phyloP scores from a whole-genome alignment of 208 protist genomes.

The Trypanosoma platydactyli region DNA sequence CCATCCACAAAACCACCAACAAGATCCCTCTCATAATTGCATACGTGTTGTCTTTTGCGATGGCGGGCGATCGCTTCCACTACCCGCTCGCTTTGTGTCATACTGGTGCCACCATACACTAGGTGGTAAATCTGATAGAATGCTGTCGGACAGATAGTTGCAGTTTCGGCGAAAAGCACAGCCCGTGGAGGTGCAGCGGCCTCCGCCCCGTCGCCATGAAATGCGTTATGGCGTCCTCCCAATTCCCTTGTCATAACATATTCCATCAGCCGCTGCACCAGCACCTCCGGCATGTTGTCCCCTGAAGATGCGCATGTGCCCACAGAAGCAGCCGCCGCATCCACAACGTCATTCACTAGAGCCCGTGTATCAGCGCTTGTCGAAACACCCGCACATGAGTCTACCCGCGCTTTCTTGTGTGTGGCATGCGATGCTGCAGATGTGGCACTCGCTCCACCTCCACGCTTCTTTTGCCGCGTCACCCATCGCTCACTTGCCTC shows the following conservation, averaged over 20 bases:
- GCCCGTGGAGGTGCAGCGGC: constrained; percentile 1
- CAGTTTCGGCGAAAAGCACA: constrained; percentile 25
- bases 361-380: constrained; percentile 21
- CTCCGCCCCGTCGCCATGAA: not conserved
- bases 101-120: constrained; percentile 26
- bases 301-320: too few species aligned
- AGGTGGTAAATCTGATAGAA: constrained; percentile 41
- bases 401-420: not conserved
- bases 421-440: not conserved
- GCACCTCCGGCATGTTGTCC: constrained; percentile 4
- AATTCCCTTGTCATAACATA: constrained; percentile 60
- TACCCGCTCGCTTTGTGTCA: constrained; percentile 31
- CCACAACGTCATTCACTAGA: constrained; percentile 11
- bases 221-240: constrained; percentile 62
- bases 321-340: not conserved
- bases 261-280: constrained; percentile 56
- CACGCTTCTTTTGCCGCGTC: constrained; percentile 29
- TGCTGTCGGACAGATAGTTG: constrained; percentile 32
- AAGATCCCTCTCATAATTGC: constrained; percentile 44
- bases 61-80: constrained; percentile 40
- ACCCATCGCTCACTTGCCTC: constrained; percentile 34
- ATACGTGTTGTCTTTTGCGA: constrained; percentile 48
- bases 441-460: not conserved
- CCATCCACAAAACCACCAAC: constrained; percentile 52
- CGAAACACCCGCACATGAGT: constrained; percentile 1